phyloP scores from a whole-genome alignment of 1,139 yeast genomes.

The Yamadazyma buinensis region DNA sequence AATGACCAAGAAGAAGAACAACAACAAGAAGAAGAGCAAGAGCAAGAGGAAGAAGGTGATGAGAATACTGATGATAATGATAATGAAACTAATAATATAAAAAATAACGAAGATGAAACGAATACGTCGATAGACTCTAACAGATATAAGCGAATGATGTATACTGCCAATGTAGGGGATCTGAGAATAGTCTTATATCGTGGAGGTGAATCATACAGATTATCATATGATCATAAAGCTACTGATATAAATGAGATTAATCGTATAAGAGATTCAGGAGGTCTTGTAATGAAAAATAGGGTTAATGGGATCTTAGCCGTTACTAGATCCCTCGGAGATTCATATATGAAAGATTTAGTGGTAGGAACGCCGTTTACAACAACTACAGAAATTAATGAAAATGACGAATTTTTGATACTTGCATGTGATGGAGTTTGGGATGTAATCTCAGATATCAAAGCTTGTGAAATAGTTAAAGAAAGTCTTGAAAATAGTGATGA shows the following conservation, averaged over 20 bases:
- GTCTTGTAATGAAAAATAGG: slow-evolving; percentile 82
- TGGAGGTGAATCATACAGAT: slow-evolving; percentile 66
- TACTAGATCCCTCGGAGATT: slow-evolving; percentile 91
- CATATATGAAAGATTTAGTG: slow-evolving; percentile 85
- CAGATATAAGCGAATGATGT: slow-evolving; percentile 64
- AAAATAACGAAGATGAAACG: slow-evolving; percentile 1
- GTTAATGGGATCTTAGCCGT: slow-evolving; percentile 97
- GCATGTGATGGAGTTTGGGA: slow-evolving; percentile 98
- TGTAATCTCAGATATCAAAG: slow-evolving; percentile 76
- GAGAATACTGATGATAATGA: neutral
- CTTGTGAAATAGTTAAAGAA: slow-evolving; percentile 65
- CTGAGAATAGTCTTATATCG: slow-evolving; percentile 79
- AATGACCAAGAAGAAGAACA: neutral
- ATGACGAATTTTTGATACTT: slow-evolving; percentile 71
- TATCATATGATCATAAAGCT: slow-evolving; percentile 94
- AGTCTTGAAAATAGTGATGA: slow-evolving; percentile 24
- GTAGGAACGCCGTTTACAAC: slow-evolving; percentile 93
- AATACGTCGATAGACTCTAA: slow-evolving; percentile 2
- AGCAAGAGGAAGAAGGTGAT: neutral
- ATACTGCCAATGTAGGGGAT: slow-evolving; percentile 96
- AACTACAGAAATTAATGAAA: slow-evolving; percentile 62
- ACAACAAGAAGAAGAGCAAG: neutral
- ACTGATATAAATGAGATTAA: slow-evolving; percentile 73
- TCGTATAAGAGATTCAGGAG: slow-evolving; percentile 77
- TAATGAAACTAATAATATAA: neutral